Evolutionary conservation across 2,329 filamentous ascomycete genomes (phyloP).

Genomic region (Diaporthe citriasiana): DNA sequence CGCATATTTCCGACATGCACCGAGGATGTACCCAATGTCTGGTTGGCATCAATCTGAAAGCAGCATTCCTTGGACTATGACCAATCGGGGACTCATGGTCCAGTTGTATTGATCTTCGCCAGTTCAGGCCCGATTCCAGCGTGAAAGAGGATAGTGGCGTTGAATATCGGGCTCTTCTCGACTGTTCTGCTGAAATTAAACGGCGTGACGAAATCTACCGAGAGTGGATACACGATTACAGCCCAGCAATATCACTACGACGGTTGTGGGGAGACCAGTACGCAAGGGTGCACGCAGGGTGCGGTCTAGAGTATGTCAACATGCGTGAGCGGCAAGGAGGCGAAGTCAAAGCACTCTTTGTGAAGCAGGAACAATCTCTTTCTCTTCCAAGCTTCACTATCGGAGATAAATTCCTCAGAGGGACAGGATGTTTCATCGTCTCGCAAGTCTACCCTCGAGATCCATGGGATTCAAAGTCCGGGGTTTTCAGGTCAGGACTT

Average conservation of each 20-base stretch:
- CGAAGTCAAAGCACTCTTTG: not conserved
- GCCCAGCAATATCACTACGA: not conserved
- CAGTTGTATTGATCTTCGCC: not conserved
- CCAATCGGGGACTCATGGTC: not conserved
- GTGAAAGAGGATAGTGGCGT: not conserved
- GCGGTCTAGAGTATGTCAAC: too few species aligned
- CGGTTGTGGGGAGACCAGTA: not conserved
- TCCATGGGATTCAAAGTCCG: not conserved
- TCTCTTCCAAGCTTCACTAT: not conserved
- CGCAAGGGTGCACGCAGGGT: not conserved
- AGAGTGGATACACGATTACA: not conserved
- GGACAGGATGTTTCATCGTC: not conserved
- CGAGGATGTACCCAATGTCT: not conserved
- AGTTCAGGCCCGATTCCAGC: not conserved
- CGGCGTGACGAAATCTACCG: not conserved
- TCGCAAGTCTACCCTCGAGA: not conserved
- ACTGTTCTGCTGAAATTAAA: not conserved
- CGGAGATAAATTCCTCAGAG: not conserved
- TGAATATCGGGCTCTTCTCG: not conserved
- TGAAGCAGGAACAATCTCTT: not conserved
- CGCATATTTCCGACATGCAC: not conserved
- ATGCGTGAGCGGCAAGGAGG: not conserved
- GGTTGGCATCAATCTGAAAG: not conserved
- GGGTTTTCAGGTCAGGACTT: not conserved
- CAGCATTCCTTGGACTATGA: constrained; percentile 1